Evolutionary conservation across 768 basidiomycete species (phyloP).

Genomic region (Suillus clintonianus): DNA sequence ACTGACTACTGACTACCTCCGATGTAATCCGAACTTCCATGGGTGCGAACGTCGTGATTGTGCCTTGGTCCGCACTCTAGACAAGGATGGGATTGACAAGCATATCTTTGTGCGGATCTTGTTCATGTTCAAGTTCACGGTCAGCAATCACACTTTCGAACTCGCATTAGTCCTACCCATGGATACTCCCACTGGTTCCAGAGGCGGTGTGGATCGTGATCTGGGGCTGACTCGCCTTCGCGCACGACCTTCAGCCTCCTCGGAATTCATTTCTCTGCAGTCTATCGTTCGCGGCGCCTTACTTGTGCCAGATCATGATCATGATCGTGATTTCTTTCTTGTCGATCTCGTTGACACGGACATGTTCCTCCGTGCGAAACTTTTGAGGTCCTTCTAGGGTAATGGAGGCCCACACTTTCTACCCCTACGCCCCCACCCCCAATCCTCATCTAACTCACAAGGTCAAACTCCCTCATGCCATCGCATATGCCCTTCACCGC

Average conservation of each 20-base stretch:
- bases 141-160: slow-evolving; percentile 8
- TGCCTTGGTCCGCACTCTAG: slow-evolving; percentile 23
- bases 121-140: slow-evolving; percentile 17
- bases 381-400: not conserved
- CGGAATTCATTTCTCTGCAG: slow-evolving; percentile 1
- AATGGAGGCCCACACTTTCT: too few species aligned
- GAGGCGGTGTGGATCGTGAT: slow-evolving; percentile 16
- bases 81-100: not conserved
- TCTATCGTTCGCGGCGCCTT: not conserved
- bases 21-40: slow-evolving; percentile 33
- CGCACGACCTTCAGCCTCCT: not conserved
- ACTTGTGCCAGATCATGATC: slow-evolving; percentile 6
- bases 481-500: too few species aligned
- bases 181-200: slow-evolving; percentile 14
- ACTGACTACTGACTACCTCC: slow-evolving; percentile 26
- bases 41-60: slow-evolving; percentile 25
- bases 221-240: slow-evolving; percentile 17
- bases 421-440: too few species aligned
- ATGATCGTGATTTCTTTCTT: slow-evolving; percentile 23
- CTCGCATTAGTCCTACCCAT: slow-evolving; percentile 22
- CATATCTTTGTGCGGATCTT: slow-evolving; percentile 7
- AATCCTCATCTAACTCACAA: too few species aligned
- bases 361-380: slow-evolving; percentile 19
- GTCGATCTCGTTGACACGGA: slow-evolving; percentile 31
- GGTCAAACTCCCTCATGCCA: too few species aligned